Conservation (phyloP, 306 rosid genomes). For the Alnus rubra region DNA sequence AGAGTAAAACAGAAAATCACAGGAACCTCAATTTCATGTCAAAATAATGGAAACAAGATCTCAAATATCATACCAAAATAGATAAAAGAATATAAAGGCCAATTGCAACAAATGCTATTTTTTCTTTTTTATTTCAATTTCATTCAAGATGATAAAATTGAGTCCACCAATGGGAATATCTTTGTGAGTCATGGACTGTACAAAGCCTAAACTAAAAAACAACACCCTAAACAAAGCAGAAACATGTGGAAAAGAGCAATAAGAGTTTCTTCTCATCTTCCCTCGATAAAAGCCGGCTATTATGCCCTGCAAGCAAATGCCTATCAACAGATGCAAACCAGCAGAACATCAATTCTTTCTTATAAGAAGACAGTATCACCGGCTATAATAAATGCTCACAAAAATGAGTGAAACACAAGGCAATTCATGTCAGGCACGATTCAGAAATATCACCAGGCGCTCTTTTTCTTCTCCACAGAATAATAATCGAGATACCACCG, state of each 20-base stretch:
- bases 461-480: conserved; percentile 50
- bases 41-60: not conserved
- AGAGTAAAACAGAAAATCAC: not conserved
- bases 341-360: conserved; percentile 18
- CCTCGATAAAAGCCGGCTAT: conserved; percentile 26
- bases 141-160: conserved; percentile 23
- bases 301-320: conserved; percentile 31
- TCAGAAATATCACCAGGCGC: conserved; percentile 53
- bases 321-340: conserved; percentile 22
- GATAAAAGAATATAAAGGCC: not conserved
- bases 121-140: conserved; percentile 19
- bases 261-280: conserved; percentile 29
- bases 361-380: conserved; percentile 12
- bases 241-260: conserved; percentile 29
- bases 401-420: conserved; percentile 18
- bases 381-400: conserved; percentile 19
- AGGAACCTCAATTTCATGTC: not conserved
- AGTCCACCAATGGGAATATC: conserved; percentile 44
- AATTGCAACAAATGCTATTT: not conserved
- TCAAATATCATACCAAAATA: not conserved
- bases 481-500: conserved; percentile 67
- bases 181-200: conserved; percentile 57
- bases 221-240: conserved; percentile 37
- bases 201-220: conserved; percentile 48
- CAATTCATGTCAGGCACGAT: conserved; percentile 14